A percentile compares a stretch with the other conserved stretches of the same genome.
These are phyloP conservation scores for Colletotrichum lentis DNA, from an alignment of 2,329 filamentous ascomycete species.

Conservation along the genomic window DNA sequence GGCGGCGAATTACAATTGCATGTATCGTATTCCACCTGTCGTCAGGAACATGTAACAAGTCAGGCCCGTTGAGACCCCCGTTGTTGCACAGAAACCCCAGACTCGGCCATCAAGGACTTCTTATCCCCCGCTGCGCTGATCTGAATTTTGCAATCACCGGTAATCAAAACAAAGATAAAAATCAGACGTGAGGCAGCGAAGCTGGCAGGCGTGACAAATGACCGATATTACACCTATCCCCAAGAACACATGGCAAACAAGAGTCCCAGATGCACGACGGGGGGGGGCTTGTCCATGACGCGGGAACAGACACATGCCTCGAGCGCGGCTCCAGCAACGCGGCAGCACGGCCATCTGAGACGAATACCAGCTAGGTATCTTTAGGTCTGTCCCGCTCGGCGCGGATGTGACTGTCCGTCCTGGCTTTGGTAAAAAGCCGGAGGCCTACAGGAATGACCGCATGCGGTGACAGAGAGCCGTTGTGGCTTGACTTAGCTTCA, in stretches of 20 bases:
- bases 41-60: background rate
- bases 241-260: background rate
- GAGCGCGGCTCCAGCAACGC: slow-evolving; percentile 8
- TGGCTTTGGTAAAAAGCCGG: background rate
- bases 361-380: background rate
- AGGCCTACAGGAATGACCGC: background rate
- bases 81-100: background rate
- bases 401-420: background rate
- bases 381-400: background rate
- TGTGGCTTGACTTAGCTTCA: slow-evolving; percentile 21
- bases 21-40: no score
- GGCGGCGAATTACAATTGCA: background rate
- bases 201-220: background rate
- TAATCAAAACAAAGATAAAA: no score
- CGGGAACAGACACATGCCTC: background rate
- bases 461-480: background rate
- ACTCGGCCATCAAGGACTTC: background rate
- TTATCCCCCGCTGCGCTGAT: background rate
- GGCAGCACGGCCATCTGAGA: background rate
- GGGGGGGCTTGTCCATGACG: background rate
- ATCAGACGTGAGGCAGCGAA: background rate
- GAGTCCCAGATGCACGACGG: no score
- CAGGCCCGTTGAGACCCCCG: background rate
- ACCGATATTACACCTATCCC: background rate
- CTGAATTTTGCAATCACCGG: background rate